Percentiles rank a stretch among this genome's conserved stretches.
phyloP scores from a whole-genome alignment of 768 basidiomycete genomes.

The Phaffia australis region DNA sequence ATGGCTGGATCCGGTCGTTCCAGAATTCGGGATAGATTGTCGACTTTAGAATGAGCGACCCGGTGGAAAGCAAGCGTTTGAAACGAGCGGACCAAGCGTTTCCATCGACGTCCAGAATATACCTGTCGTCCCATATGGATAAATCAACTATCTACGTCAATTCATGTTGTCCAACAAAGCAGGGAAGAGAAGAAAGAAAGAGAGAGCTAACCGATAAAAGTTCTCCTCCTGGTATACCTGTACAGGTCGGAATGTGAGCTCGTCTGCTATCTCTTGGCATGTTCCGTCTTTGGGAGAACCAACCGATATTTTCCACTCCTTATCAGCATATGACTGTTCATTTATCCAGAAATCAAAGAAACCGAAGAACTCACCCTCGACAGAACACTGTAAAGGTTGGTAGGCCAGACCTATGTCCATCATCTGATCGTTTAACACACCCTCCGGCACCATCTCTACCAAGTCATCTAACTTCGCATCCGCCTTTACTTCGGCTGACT shows the following conservation, averaged over 20 bases:
- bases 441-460: constrained; percentile 9
- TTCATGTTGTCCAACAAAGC: background rate
- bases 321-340: background rate
- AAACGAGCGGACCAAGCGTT: background rate
- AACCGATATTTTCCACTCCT: background rate
- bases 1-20: constrained; percentile 50
- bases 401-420: constrained; percentile 33
- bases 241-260: constrained; percentile 28
- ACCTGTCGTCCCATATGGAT: background rate
- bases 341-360: background rate
- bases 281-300: constrained; percentile 30
- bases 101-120: background rate
- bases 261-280: constrained; percentile 31
- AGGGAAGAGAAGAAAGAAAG: background rate
- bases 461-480: background rate
- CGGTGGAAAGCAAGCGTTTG: background rate
- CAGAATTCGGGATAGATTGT: constrained; percentile 40
- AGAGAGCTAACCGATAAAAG: background rate
- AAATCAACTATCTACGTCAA: no score
- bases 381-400: constrained; percentile 23
- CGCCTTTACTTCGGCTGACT: background rate
- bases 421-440: constrained; percentile 15
- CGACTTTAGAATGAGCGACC: constrained; percentile 1
- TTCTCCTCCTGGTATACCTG: constrained; percentile 30
- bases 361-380: constrained; percentile 1